phyloP scores from a whole-genome alignment of 2,329 filamentous ascomycete species.

The Diaporthe citri region DNA sequence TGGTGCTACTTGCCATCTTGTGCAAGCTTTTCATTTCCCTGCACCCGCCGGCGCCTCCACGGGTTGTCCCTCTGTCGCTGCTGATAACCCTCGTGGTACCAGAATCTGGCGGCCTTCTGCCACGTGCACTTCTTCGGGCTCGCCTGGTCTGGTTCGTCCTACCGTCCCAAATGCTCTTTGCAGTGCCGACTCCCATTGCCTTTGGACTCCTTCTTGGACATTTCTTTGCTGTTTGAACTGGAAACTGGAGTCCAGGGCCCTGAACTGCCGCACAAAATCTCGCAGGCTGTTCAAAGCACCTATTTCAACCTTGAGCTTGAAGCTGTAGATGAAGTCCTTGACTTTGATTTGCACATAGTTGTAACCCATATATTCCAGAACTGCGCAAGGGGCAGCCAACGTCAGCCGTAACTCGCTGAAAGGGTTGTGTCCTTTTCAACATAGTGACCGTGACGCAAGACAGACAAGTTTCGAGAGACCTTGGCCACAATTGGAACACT shows the following conservation, averaged over 20 bases:
- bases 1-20: slow-evolving; percentile 2
- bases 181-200: slow-evolving; percentile 35
- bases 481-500: no score
- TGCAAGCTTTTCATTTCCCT: neutral
- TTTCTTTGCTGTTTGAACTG: slow-evolving; percentile 19
- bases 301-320: slow-evolving; percentile 68
- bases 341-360: slow-evolving; percentile 55
- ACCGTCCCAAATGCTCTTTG: slow-evolving; percentile 28
- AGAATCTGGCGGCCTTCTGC: slow-evolving; percentile 31
- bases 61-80: neutral
- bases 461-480: no score
- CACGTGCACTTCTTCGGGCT: slow-evolving; percentile 14
- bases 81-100: neutral
- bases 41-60: neutral
- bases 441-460: neutral
- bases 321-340: slow-evolving; percentile 57
- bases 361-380: slow-evolving; percentile 54
- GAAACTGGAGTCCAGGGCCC: slow-evolving; percentile 9
- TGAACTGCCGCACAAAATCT: slow-evolving; percentile 26
- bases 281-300: slow-evolving; percentile 61
- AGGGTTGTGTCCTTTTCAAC: neutral
- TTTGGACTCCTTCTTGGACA: slow-evolving; percentile 26
- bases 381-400: slow-evolving; percentile 18
- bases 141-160: neutral
- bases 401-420: neutral